Conservation (phyloP, 305 asterid species). For the Nicotiana rustica region DNA sequence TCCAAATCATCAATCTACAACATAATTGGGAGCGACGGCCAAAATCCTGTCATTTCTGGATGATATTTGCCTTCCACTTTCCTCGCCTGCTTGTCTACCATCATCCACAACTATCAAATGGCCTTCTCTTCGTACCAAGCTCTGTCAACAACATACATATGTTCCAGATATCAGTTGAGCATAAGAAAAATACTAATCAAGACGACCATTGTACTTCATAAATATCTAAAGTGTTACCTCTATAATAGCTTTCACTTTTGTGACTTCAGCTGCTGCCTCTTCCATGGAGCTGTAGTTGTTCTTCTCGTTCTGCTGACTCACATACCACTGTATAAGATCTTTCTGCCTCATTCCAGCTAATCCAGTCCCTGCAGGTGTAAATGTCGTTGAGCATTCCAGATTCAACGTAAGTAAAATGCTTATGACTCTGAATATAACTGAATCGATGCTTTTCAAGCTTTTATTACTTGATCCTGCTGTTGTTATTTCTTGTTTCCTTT, state of each 20-base stretch:
- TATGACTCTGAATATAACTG: not conserved
- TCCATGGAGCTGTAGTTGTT: constrained; percentile 67
- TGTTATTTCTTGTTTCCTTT: not conserved
- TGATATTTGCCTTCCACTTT: constrained; percentile 53
- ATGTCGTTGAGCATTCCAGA: not conserved
- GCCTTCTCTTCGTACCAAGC: constrained; percentile 86
- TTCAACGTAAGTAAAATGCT: constrained; percentile 5
- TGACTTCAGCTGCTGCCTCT: constrained; percentile 80
- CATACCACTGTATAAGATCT: constrained; percentile 87
- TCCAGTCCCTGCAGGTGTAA: constrained; percentile 53
- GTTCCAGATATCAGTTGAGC: not conserved
- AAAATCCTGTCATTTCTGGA: constrained; percentile 83
- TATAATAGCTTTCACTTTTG: constrained; percentile 81
- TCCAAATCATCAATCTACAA: constrained; percentile 58
- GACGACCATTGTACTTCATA: constrained; percentile 15
- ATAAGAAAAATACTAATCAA: not conserved
- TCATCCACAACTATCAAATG: constrained; percentile 86
- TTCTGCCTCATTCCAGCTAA: constrained; percentile 88
- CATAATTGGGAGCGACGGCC: constrained; percentile 91
- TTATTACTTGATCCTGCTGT: constrained; percentile 17
- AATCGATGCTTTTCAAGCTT: not conserved
- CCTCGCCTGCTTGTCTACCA: constrained; percentile 66
- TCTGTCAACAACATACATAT: constrained; percentile 55
- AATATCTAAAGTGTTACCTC: constrained; percentile 59
- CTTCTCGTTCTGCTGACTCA: constrained; percentile 78